Evolutionary conservation across 495 filamentous ascomycete species (phyloP).

Genomic region (Aspergillus panamensis): DNA sequence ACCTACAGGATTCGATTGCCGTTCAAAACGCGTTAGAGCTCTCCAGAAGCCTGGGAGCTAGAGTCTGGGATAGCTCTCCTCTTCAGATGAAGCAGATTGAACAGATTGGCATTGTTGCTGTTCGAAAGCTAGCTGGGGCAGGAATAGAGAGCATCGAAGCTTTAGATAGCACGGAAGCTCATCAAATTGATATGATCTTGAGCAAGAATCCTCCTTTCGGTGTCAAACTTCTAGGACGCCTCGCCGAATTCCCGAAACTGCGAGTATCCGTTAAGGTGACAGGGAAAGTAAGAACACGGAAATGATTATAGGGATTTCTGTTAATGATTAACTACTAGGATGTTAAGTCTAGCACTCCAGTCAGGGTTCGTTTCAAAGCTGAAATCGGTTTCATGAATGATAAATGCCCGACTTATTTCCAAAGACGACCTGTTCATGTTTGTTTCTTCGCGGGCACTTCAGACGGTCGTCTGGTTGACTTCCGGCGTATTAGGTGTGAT

Average conservation of each 20-base stretch:
- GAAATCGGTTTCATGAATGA: slow-evolving; percentile 73
- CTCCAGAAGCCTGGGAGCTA: slow-evolving; percentile 69
- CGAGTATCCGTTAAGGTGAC: slow-evolving; percentile 53
- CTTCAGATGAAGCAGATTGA: slow-evolving; percentile 85
- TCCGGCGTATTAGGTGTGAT: slow-evolving; percentile 63
- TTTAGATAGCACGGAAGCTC: slow-evolving; percentile 63
- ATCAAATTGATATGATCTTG: slow-evolving; percentile 71
- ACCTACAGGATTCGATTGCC: slow-evolving; percentile 61
- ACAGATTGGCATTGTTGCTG: slow-evolving; percentile 70
- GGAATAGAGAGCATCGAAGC: slow-evolving; percentile 68
- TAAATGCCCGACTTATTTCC: slow-evolving; percentile 56
- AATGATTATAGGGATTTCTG: not conserved
- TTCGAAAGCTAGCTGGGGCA: slow-evolving; percentile 70
- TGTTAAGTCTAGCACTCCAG: slow-evolving; percentile 37
- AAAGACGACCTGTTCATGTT: slow-evolving; percentile 58
- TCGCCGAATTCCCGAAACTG: slow-evolving; percentile 74
- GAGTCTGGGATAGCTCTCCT: slow-evolving; percentile 82
- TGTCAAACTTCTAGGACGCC: slow-evolving; percentile 56
- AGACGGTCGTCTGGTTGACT: slow-evolving; percentile 70
- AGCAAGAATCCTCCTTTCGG: slow-evolving; percentile 84
- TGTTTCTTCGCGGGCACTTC: slow-evolving; percentile 75
- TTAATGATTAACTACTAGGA: slow-evolving; percentile 30
- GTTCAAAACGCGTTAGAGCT: slow-evolving; percentile 73
- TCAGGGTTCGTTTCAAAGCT: slow-evolving; percentile 60
- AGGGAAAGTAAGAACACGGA: slow-evolving; percentile 40